Evolutionary conservation across 768 basidiomycete species (phyloP).

Genomic region (Hortiboletus campestris): DNA sequence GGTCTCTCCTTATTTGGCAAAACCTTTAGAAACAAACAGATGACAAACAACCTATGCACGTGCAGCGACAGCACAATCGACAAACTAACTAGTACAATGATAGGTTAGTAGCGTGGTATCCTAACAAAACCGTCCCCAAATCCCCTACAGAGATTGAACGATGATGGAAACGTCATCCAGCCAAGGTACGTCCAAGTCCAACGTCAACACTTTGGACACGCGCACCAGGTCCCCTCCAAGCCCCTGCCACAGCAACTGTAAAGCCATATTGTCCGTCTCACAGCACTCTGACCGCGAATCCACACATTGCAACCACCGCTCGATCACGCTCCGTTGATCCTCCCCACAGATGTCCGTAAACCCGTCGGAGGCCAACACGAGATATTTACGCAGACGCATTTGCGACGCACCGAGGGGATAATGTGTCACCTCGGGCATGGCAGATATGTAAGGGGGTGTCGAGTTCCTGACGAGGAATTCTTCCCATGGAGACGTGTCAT

Average conservation of each 20-base stretch:
- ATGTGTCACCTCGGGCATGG: slow-evolving; percentile 62
- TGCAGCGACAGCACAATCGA: neutral
- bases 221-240: slow-evolving; percentile 54
- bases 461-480: slow-evolving; percentile 60
- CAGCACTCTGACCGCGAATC: slow-evolving; percentile 23
- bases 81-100: neutral
- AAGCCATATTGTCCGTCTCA: slow-evolving; percentile 47
- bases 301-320: slow-evolving; percentile 51
- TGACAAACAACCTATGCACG: neutral
- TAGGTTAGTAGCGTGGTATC: slow-evolving; percentile 4
- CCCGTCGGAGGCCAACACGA: slow-evolving; percentile 66
- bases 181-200: slow-evolving; percentile 66
- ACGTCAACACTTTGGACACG: slow-evolving; percentile 58
- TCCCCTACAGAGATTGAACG: slow-evolving; percentile 50
- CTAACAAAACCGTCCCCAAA: neutral
- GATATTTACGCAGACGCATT: slow-evolving; percentile 42
- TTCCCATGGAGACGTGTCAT: slow-evolving; percentile 63
- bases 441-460: slow-evolving; percentile 66
- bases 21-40: neutral
- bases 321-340: slow-evolving; percentile 45
- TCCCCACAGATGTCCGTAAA: slow-evolving; percentile 60
- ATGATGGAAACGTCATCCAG: slow-evolving; percentile 68
- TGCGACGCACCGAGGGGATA: slow-evolving; percentile 40
- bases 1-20: slow-evolving; percentile 4
- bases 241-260: slow-evolving; percentile 53